Percentiles rank a stretch among this genome's conserved stretches.
phyloP scores from a whole-genome alignment of 352 stramenopile genomes.

The Globisporangium orthogonon region DNA sequence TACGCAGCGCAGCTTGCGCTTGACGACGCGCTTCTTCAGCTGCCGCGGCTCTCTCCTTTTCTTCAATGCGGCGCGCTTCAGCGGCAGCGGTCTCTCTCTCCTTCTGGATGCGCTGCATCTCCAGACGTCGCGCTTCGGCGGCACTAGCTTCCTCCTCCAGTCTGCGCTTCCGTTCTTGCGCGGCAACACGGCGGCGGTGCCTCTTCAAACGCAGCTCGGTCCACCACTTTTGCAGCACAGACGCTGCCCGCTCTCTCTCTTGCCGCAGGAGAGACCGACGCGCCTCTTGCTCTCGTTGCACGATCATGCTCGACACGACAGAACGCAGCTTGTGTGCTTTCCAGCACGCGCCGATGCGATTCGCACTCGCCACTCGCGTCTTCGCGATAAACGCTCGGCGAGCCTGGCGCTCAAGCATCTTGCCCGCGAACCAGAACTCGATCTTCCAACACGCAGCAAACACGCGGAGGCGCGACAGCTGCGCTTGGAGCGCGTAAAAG shows the following conservation, averaged over 20 bases:
- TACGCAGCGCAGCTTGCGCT: neutral
- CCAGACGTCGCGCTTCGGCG: neutral
- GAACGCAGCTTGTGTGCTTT: constrained; percentile 18
- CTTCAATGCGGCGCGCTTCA: neutral
- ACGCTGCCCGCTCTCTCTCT: constrained; percentile 9
- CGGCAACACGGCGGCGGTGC: constrained; percentile 17
- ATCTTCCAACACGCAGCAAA: constrained; percentile 44
- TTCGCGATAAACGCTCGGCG: constrained; percentile 12
- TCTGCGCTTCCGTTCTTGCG: constrained; percentile 14
- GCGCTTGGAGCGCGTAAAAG: constrained; percentile 33
- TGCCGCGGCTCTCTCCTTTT: neutral
- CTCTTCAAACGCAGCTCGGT: constrained; percentile 27
- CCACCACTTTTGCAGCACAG: constrained; percentile 41
- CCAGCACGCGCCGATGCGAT: constrained; percentile 30
- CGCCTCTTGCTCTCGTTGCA: neutral
- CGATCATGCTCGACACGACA: constrained; percentile 14
- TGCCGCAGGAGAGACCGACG: neutral
- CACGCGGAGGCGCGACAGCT: constrained; percentile 27
- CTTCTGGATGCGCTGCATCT: neutral
- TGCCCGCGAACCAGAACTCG: constrained; percentile 35
- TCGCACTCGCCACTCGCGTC: neutral
- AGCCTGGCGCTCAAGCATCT: constrained; percentile 15
- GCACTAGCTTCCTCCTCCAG: neutral
- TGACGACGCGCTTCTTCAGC: constrained; percentile 1
- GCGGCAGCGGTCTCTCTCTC: neutral